Base-by-base conservation (phyloP, 768 basidiomycete genomes). In the Rhodocollybia butyracea region DNA sequence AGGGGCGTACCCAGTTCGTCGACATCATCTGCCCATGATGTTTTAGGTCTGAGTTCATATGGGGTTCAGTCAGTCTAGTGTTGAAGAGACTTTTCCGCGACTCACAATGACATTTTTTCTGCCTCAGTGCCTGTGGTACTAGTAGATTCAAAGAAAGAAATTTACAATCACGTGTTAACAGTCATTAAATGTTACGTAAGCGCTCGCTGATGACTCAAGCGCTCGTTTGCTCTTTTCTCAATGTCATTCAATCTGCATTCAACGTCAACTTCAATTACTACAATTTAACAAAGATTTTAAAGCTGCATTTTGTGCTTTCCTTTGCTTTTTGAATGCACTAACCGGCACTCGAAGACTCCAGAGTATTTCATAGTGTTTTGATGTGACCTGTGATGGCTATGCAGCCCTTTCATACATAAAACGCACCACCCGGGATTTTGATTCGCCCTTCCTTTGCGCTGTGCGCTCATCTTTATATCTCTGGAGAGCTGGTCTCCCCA, bases 11-110 rank as follows among this genome's bases (percentile, higher is more conserved):
- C 88, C 59, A 84, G 75, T 47, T 91, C 89, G 66, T 91, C 89
- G 61, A 91, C 84, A 57, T 93, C 89, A 71, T 93, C 90, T 39
- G 91, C 91, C 91, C 91, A 94, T 5, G 89, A 91, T 19, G 84
- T 89, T 76, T 88, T 91, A 31, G 63, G 69, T 63, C 52, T 59
- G n/a, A n/a, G n/a, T n/a, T n/a, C n/a, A n/a, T n/a, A n/a, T n/a
- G n/a, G 19, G n/a, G 19, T n/a, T 13, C 3, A 17, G 12, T 50
- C 17, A 50, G 32, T 24, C 5, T 6, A 48, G 21, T 22, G 36
- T 21, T 19, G 11, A n/a, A 5, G 15, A 5, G 24, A 24, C 12
- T 26, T 12, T 32, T 6, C 39, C 30, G 17, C n/a, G 34, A 12
- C 48, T 24, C 21, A 50, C 48, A 50, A 36, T 22, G 48, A 50